phyloP scores from a whole-genome alignment of 257 asterid species.

The Solanum etuberosum region DNA sequence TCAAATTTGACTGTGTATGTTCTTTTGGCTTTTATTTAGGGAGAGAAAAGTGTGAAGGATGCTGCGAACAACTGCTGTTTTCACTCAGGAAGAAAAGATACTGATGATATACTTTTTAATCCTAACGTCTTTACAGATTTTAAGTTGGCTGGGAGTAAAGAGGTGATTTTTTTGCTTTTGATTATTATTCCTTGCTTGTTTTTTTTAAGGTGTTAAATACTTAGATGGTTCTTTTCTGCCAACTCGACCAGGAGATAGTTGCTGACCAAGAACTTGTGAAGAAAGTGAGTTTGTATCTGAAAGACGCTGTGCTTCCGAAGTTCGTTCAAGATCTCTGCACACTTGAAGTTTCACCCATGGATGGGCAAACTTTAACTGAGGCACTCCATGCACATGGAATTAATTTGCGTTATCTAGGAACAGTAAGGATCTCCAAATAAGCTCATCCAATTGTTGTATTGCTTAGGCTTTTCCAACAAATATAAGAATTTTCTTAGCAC shows the following conservation, averaged over 20 bases:
- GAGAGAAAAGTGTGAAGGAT: conserved; percentile 20
- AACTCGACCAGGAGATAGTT: conserved; percentile 50
- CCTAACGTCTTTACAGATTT: conserved; percentile 87
- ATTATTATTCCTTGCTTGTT: not conserved
- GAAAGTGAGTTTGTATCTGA: conserved; percentile 63
- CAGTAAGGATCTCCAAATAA: conserved; percentile 32
- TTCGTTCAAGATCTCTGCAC: conserved; percentile 68
- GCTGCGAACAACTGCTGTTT: conserved; percentile 19
- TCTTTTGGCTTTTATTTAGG: conserved; percentile 12
- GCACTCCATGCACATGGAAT: conserved; percentile 94
- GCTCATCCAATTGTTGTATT: not conserved
- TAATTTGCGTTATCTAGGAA: conserved; percentile 79
- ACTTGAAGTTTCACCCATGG: conserved; percentile 98
- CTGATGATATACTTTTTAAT: conserved; percentile 56
- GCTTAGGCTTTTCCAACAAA: not conserved
- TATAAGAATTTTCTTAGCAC: not conserved
- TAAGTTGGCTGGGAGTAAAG: conserved; percentile 67
- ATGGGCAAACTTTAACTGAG: conserved; percentile 89
- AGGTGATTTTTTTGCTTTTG: conserved; percentile 32
- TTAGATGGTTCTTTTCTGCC: not conserved
- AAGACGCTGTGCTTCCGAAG: conserved; percentile 63
- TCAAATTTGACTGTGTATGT: not conserved
- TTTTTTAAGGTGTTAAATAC: not conserved
- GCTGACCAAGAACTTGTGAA: conserved; percentile 76
- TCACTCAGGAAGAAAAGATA: conserved; percentile 24